Evolutionary conservation across 2,329 filamentous ascomycete genomes (phyloP).

Genomic region (Apiospora rasikravindrae): DNA sequence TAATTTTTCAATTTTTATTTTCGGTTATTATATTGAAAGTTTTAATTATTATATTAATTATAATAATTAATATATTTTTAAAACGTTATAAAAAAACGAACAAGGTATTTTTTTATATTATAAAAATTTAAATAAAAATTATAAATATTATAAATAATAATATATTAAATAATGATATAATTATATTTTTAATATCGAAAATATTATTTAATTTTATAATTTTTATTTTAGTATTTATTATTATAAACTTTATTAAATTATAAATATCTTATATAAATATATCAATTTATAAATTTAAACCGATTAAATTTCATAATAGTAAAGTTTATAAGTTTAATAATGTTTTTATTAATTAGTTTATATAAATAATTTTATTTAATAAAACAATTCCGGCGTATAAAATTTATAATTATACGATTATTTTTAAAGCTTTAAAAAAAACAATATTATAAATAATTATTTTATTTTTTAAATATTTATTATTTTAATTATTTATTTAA

Average conservation of each 20-base stretch:
- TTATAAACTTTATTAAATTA: background rate
- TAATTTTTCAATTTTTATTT: background rate
- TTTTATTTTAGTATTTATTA: background rate
- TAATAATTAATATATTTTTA: background rate
- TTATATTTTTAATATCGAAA: slow-evolving; percentile 7
- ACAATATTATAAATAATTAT: background rate
- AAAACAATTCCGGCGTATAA: background rate
- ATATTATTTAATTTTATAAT: background rate
- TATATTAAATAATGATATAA: too few relatives aligned
- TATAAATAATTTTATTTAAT: background rate
- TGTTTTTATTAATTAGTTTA: background rate
- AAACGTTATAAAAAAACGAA: background rate
- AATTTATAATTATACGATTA: background rate
- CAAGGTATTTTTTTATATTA: background rate
- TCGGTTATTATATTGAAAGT: background rate
- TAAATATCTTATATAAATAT: background rate
- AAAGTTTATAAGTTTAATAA: background rate
- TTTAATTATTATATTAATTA: background rate
- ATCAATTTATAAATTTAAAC: background rate
- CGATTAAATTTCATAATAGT: background rate
- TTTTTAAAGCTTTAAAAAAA: background rate
- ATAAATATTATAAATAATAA: background rate
- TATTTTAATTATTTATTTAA: background rate
- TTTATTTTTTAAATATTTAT: too few relatives aligned
- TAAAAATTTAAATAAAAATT: too few relatives aligned